Evolutionary conservation across 495 filamentous ascomycete species (phyloP).

Genomic region (Xylaria intraflava): DNA sequence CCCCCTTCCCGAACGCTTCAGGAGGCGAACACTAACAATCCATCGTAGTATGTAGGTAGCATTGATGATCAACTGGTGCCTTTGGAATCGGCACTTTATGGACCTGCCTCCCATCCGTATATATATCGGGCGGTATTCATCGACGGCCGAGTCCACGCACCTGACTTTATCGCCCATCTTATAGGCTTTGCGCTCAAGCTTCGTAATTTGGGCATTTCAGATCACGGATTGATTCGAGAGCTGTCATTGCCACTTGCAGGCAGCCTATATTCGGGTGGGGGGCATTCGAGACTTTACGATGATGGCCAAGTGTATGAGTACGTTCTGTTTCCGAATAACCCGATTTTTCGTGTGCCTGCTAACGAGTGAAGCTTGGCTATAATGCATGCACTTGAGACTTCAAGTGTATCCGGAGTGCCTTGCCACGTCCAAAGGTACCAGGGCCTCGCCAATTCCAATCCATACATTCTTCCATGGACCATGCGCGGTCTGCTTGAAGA

Average conservation of each 20-base stretch:
- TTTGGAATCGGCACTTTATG: constrained; percentile 71
- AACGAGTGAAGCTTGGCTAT: constrained; percentile 59
- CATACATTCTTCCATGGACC: constrained; percentile 88
- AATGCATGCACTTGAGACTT: constrained; percentile 79
- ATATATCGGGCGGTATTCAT: constrained; percentile 93
- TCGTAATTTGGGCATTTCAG: constrained; percentile 82
- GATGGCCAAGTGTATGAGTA: constrained; percentile 84
- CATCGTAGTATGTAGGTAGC: constrained; percentile 56
- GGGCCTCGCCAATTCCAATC: constrained; percentile 52
- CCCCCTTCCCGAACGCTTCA: neutral
- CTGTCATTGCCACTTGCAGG: constrained; percentile 83
- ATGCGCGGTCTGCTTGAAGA: constrained; percentile 91
- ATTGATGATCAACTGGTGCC: constrained; percentile 97
- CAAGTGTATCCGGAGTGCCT: constrained; percentile 48
- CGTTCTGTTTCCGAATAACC: constrained; percentile 16
- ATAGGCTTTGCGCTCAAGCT: constrained; percentile 91
- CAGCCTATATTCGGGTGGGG: constrained; percentile 84
- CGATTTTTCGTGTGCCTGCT: constrained; percentile 11
- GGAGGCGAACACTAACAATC: neutral
- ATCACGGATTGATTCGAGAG: constrained; percentile 90
- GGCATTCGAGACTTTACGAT: constrained; percentile 89
- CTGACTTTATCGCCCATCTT: constrained; percentile 87
- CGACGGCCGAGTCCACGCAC: constrained; percentile 84
- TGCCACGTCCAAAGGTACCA: constrained; percentile 42
- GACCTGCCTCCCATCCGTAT: constrained; percentile 77